Evolutionary conservation across 2,329 filamentous ascomycete species (phyloP), one percentile per base, ranked within the genome.

Genomic region (Hansfordia pulvinata): DNA sequence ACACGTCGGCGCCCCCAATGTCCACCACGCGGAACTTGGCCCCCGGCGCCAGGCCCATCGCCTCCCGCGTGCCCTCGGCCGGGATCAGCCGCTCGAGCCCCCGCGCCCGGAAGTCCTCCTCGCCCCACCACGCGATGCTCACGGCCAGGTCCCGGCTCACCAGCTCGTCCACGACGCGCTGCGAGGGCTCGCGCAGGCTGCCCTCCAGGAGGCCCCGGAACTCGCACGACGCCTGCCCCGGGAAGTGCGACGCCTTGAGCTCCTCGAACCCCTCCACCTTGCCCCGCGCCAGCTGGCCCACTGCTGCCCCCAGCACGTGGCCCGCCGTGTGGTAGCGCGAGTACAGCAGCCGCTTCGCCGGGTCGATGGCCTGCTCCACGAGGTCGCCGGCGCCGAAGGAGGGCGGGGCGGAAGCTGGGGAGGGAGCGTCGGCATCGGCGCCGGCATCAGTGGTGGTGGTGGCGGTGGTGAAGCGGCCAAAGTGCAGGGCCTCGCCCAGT

Each of bases 321-420:
- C 79, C 79, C 0, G 76, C 78, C 0, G 78, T 83, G 48, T 85
- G 79, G 1, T 77, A 60, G 1, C 77, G 65, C 1, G 75, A 81
- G 50, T 76, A 71, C 1, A 79, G 55, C 1, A 59, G 41, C 1
- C 79, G 63, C 35, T 71, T 76, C 11, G 66, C 60, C 0, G 40
- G 49, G 42, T 84, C 68, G 30, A 84, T 69, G 9, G 42, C 37
- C 41, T 81, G 77, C 6, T 53, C 50, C 10, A 76, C 55, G 0
- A 44, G 34, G 1, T 63, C 51, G 3, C 59, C 62, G 1, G 46
- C 26, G 2, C 40, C 28, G 30, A 73, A 67, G n/a, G n/a, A n/a
- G n/a, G n/a, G n/a, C n/a, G n/a, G n/a, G n/a, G n/a, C n/a, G n/a
- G n/a, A n/a, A n/a, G n/a, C n/a, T n/a, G n/a, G n/a, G n/a, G n/a